These are phyloP conservation scores for Halophytophthora batemanensis DNA, from an alignment of 352 stramenopile species.

Conservation along the genomic window DNA sequence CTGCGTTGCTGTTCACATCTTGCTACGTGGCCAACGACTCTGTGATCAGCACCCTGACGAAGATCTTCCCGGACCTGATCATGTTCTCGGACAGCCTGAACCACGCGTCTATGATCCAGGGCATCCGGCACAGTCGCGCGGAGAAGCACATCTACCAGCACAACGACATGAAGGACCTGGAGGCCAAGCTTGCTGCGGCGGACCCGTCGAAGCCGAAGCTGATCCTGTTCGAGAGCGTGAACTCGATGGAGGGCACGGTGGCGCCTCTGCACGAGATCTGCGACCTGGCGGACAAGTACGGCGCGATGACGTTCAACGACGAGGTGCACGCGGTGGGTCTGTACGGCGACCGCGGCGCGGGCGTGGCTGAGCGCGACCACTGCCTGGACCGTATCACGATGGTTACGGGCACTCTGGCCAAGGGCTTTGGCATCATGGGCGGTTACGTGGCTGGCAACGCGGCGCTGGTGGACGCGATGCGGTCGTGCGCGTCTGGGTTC, in stretches of 20 bases:
- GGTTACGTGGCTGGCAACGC: slow-evolving; percentile 89
- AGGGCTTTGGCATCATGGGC: slow-evolving; percentile 90
- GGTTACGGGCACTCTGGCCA: slow-evolving; percentile 88
- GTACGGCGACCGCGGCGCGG: slow-evolving; percentile 83
- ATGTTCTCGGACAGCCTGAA: slow-evolving; percentile 91
- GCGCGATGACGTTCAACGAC: slow-evolving; percentile 91
- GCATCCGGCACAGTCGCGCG: slow-evolving; percentile 73
- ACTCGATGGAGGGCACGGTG: slow-evolving; percentile 88
- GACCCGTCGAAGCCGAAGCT: slow-evolving; percentile 78
- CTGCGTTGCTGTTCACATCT: slow-evolving; percentile 83
- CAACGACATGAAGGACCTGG: slow-evolving; percentile 79
- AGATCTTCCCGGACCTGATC: slow-evolving; percentile 88
- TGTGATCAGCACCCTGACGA: slow-evolving; percentile 83
- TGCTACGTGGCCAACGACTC: slow-evolving; percentile 92
- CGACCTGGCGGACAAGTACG: slow-evolving; percentile 88
- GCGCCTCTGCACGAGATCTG: slow-evolving; percentile 84
- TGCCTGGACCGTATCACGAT: slow-evolving; percentile 86
- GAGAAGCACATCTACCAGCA: slow-evolving; percentile 87
- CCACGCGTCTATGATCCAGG: slow-evolving; percentile 89
- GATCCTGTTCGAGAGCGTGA: slow-evolving; percentile 86
- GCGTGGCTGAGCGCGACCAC: slow-evolving; percentile 85
- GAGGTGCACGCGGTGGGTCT: slow-evolving; percentile 89
- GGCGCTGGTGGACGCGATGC: slow-evolving; percentile 84
- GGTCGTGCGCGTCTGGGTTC: slow-evolving; percentile 82
- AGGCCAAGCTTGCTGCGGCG: slow-evolving; percentile 69